Conservation (phyloP, 139 green algal genomes). For the Eudorina sp. region DNA sequence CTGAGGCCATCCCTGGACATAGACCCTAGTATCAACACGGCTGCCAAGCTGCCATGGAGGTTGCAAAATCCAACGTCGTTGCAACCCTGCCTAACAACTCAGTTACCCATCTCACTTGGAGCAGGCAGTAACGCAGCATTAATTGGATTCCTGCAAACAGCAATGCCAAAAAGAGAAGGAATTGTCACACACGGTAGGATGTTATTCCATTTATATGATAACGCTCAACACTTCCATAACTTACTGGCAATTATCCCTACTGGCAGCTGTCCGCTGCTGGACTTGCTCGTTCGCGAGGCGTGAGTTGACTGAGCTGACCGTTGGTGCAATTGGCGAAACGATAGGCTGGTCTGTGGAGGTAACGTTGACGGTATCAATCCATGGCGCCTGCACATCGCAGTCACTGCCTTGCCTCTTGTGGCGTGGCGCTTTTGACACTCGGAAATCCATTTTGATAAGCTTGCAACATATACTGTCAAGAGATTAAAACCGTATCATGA, state of each 20-base stretch:
- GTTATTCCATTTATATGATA: too few species aligned
- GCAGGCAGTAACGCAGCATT: background rate
- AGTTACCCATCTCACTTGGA: background rate
- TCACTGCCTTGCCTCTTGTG: constrained; percentile 12
- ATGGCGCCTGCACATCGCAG: constrained; percentile 13
- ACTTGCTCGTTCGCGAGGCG: constrained; percentile 13
- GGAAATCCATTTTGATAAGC: too few species aligned
- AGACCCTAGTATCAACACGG: too few species aligned
- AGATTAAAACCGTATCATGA: too few species aligned
- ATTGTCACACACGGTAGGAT: too few species aligned
- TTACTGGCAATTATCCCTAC: constrained; percentile 19
- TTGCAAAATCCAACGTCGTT: background rate
- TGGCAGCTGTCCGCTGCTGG: constrained; percentile 6
- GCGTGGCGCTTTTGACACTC: background rate
- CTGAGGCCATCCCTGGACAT: background rate
- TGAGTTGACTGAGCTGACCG: background rate
- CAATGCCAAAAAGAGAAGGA: background rate
- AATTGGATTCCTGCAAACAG: background rate
- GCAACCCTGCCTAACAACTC: background rate
- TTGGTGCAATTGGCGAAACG: background rate
- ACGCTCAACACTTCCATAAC: too few species aligned
- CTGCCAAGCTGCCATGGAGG: background rate
- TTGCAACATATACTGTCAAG: too few species aligned
- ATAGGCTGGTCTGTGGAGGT: constrained; percentile 11
- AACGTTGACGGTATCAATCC: constrained; percentile 15